These are phyloP conservation scores for Boletus sensibilis DNA, from an alignment of 768 basidiomycete genomes.

Conservation along the genomic window DNA sequence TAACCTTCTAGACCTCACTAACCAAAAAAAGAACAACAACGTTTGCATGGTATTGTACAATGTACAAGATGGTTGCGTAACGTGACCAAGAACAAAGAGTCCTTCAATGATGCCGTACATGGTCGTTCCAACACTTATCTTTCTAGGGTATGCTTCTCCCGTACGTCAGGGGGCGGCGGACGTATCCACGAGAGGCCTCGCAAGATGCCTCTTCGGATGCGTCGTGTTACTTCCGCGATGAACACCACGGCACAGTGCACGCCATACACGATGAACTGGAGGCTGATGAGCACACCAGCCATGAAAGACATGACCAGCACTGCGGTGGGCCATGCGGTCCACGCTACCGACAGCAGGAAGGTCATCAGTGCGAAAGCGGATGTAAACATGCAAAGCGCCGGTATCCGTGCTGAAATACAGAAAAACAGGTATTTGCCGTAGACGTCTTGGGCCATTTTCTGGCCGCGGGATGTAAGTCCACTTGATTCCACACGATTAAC, in stretches of 20 bases:
- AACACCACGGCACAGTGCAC: constrained; percentile 27
- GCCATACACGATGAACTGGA: constrained; percentile 68
- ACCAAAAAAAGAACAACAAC: neutral
- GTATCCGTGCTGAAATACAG: constrained; percentile 61
- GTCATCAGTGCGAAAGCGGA: constrained; percentile 56
- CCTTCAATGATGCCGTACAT: neutral
- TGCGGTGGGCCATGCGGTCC: constrained; percentile 59
- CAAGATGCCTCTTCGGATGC: constrained; percentile 12
- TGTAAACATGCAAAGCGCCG: constrained; percentile 57
- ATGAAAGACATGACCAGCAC: constrained; percentile 57
- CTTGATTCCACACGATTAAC: too few relatives aligned
- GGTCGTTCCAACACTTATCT: neutral
- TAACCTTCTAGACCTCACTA: neutral
- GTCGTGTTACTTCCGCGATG: constrained; percentile 5
- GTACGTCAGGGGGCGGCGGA: constrained; percentile 4
- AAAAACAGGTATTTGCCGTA: constrained; percentile 68
- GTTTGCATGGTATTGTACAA: constrained; percentile 6
- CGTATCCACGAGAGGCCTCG: constrained; percentile 14
- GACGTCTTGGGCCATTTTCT: constrained; percentile 47
- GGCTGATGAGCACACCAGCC: constrained; percentile 55
- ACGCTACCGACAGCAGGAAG: constrained; percentile 63
- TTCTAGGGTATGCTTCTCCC: constrained; percentile 7
- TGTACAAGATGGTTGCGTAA: neutral
- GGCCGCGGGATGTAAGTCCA: neutral
- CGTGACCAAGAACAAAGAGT: neutral